Conservation (phyloP, 169 alveolate species). For the Cryptosporidium felis region DNA sequence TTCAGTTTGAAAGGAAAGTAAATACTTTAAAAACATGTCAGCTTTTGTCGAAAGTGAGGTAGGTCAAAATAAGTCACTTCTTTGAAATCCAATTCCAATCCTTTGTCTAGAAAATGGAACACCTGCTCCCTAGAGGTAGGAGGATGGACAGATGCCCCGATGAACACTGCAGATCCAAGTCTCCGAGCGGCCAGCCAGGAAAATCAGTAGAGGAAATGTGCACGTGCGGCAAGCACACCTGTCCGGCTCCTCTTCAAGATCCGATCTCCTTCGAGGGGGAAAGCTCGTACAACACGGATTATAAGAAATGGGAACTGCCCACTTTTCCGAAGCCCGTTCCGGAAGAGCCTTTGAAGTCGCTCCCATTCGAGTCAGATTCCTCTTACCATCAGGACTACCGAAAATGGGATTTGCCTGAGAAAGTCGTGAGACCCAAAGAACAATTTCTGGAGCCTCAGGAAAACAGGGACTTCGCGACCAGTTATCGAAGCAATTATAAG, state of each 20-base stretch:
- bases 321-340: slow-evolving; percentile 19
- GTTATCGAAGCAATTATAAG: slow-evolving; percentile 45
- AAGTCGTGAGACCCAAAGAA: slow-evolving; percentile 12
- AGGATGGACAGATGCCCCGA: slow-evolving; percentile 40
- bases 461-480: slow-evolving; percentile 50
- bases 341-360: slow-evolving; percentile 22
- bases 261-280: slow-evolving; percentile 31
- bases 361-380: slow-evolving; percentile 50
- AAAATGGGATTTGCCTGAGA: slow-evolving; percentile 52
- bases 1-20: no score
- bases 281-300: slow-evolving; percentile 55
- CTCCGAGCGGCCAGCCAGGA: slow-evolving; percentile 70
- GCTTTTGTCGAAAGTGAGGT: slow-evolving; percentile 60
- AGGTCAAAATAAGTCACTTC: background rate
- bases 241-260: slow-evolving; percentile 47
- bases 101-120: background rate
- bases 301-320: slow-evolving; percentile 62
- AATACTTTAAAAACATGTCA: slow-evolving; percentile 8
- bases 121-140: slow-evolving; percentile 36
- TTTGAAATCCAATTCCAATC: background rate
- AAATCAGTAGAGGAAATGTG: slow-evolving; percentile 61
- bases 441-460: slow-evolving; percentile 39
- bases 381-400: slow-evolving; percentile 23
- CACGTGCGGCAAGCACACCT: slow-evolving; percentile 50
- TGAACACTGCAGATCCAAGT: slow-evolving; percentile 55